phyloP scores from a whole-genome alignment of 306 rosid species.

The Styphnolobium japonicum region DNA sequence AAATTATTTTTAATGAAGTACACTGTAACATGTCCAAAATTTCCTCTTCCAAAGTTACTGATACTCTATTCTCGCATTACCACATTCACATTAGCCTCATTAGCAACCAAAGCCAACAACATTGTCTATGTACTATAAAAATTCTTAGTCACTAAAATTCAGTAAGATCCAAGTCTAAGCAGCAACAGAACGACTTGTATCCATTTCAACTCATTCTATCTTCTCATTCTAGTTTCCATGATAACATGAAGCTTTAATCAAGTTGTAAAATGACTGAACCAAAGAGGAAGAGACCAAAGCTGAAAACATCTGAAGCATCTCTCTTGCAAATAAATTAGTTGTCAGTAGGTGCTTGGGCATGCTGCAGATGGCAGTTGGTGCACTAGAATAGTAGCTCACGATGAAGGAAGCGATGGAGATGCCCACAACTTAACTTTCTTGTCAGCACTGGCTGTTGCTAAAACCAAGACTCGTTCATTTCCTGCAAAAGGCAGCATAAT shows the following conservation, averaged over 20 bases:
- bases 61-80: constrained; percentile 21
- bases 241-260: constrained; percentile 12
- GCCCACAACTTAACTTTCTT: constrained; percentile 98
- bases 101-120: constrained; percentile 30
- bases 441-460: constrained; percentile 84
- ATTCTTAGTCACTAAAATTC: constrained; percentile 29
- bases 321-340: background rate
- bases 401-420: constrained; percentile 52
- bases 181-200: background rate
- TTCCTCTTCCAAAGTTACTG: constrained; percentile 2
- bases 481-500: constrained; percentile 41
- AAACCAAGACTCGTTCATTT: constrained; percentile 48
- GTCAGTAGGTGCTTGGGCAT: constrained; percentile 9
- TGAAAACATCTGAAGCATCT: constrained; percentile 20
- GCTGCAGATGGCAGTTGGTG: constrained; percentile 1
- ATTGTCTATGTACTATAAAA: constrained; percentile 14
- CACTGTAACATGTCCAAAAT: background rate
- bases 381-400: constrained; percentile 25
- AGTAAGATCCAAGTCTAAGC: constrained; percentile 14
- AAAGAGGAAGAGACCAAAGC: constrained; percentile 20
- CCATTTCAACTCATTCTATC: constrained; percentile 13
- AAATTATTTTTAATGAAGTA: background rate
- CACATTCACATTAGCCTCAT: background rate
- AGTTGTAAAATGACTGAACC: constrained; percentile 7
- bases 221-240: constrained; percentile 26